Base-by-base conservation (phyloP, 2,329 filamentous ascomycete genomes). In the Colletotrichum lindemuthianum region DNA sequence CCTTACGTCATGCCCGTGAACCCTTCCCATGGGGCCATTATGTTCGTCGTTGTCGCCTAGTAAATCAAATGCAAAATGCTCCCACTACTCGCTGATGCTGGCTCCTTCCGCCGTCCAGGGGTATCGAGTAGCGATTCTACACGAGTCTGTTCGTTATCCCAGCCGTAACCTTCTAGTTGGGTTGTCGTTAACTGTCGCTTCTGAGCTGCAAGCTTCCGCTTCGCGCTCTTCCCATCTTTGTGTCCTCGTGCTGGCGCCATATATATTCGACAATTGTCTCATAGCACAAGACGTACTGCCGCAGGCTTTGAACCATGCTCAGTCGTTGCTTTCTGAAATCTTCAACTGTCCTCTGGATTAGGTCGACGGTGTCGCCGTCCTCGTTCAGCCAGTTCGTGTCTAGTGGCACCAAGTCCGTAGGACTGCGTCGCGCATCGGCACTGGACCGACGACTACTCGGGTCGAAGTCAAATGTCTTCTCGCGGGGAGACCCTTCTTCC, bases 241-340 rank as follows among this genome's bases (percentile, higher is more conserved):
- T 66, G 10, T 67, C 68, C 47, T 82, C 82, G 58, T 86, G 80
- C 43, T 82, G 71, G 67, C 84, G 78, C 70, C 77, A 79, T 34
- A 96, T 77, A 93, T 95, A 99, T 77, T 98, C 95, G 59, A 96
- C 80, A 7, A 98, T 85, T 44, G 92, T 96, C 80, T 99, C 96
- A 76, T 99, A 99, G 77, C 96, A 99, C 39, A 99, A 87, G 53
- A 97, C 95, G 78, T 91, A 98, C 76, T 99, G 96, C 66, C 92
- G 85, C 63, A 98, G 80, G 72, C 91, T 97, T 78, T 98, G 96
- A 47, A 99, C 95, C 94, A 98, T 99, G 77, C 93, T 97, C 16
- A 97, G 79, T 69, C 96, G 84, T 79, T 99, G 96, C 52, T 86
- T 82, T 60, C 96, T 85, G 76, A 99, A 97, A 71, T 97, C 93